Percentiles rank a stretch among this genome's conserved stretches.
Conservation (phyloP, 768 basidiomycete species). For the Russula abietina region DNA sequence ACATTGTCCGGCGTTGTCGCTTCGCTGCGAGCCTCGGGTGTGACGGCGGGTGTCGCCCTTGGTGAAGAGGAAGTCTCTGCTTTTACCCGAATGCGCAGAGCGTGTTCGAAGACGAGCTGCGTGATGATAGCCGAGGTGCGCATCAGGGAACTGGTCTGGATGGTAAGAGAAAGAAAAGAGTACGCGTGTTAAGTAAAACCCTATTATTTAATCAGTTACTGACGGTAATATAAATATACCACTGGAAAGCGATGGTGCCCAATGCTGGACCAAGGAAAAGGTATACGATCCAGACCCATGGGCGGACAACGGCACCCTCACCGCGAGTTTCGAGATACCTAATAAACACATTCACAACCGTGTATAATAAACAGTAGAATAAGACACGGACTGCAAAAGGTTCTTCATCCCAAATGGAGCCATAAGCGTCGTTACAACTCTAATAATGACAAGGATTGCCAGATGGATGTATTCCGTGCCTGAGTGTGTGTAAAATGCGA, state of each 20-base stretch:
- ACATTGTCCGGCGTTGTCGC: constrained; percentile 26
- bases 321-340: constrained; percentile 57
- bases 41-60: constrained; percentile 20
- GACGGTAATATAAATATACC: constrained; percentile 42
- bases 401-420: constrained; percentile 32
- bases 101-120: constrained; percentile 51
- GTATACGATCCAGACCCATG: constrained; percentile 63
- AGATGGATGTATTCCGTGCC: constrained; percentile 20
- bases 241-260: constrained; percentile 43
- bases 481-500: background rate
- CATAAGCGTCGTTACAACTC: constrained; percentile 26
- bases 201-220: background rate
- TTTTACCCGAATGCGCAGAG: constrained; percentile 48
- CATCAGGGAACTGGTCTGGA: constrained; percentile 35
- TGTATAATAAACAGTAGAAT: background rate
- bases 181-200: background rate
- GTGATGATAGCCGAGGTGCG: constrained; percentile 43
- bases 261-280: constrained; percentile 46
- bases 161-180: too few species aligned
- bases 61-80: constrained; percentile 32
- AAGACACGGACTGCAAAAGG: constrained; percentile 29
- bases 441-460: constrained; percentile 7
- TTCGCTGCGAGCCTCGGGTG: constrained; percentile 26
- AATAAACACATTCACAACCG: background rate
- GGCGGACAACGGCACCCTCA: constrained; percentile 43